Evolutionary conservation across 352 stramenopile species (phyloP).

Genomic region (Blastocystis hominis): DNA sequence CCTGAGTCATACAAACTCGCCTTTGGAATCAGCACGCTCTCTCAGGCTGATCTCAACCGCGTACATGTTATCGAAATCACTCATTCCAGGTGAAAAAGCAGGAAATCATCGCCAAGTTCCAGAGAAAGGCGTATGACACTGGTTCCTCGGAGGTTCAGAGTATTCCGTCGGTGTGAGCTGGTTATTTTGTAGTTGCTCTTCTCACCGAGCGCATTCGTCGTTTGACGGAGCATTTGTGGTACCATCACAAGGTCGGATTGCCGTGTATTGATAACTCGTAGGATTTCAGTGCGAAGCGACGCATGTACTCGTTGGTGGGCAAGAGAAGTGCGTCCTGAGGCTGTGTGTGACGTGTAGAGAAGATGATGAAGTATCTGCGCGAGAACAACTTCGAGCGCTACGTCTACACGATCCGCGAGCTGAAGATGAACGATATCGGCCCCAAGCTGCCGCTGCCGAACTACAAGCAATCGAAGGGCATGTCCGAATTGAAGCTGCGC

Average conservation of each 20-base stretch:
- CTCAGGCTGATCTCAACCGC: constrained; percentile 33
- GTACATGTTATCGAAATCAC: not conserved
- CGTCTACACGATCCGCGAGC: constrained; percentile 54
- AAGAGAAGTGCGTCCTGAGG: constrained; percentile 17
- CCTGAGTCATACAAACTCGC: constrained; percentile 36
- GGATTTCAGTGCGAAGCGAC: constrained; percentile 51
- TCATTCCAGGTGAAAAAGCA: constrained; percentile 49
- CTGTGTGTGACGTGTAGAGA: constrained; percentile 32
- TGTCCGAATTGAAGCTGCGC: constrained; percentile 31
- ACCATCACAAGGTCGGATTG: constrained; percentile 28
- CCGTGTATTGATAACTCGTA: not conserved
- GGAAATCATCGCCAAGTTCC: constrained; percentile 54
- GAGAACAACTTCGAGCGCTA: constrained; percentile 56
- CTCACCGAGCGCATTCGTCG: constrained; percentile 50
- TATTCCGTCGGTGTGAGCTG: not conserved
- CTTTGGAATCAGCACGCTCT: constrained; percentile 55
- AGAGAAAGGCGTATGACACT: constrained; percentile 47
- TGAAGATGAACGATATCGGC: constrained; percentile 58
- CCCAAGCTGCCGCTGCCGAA: constrained; percentile 35
- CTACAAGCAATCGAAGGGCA: constrained; percentile 21
- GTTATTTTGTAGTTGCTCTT: constrained; percentile 49
- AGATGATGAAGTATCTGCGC: constrained; percentile 51
- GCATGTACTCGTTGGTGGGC: constrained; percentile 48
- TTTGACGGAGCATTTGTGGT: constrained; percentile 52
- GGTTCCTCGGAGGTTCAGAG: constrained; percentile 53